These are phyloP conservation scores for Sedum album DNA, from an alignment of 164 flowering plant species.

Conservation along the genomic window DNA sequence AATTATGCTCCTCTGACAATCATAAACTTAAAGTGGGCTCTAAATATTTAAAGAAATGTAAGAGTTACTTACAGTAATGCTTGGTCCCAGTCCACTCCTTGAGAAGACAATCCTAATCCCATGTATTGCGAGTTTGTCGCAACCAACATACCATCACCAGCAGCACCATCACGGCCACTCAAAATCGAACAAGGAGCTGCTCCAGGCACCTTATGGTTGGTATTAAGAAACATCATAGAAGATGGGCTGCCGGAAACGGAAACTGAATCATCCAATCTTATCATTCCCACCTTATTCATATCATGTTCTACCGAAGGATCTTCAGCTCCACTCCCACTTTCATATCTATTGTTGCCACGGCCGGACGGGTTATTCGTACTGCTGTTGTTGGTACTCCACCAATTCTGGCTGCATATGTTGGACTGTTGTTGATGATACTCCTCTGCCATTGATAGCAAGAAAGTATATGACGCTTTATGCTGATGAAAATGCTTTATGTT, in stretches of 20 bases:
- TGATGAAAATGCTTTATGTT: slow-evolving; percentile 1
- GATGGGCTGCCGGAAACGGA: not conserved
- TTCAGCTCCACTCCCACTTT: not conserved
- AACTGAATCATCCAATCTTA: not conserved
- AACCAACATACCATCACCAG: not conserved
- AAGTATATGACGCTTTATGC: not conserved
- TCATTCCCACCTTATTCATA: not conserved
- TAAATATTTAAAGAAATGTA: not conserved
- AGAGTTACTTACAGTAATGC: slow-evolving; percentile 32
- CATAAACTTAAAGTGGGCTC: not conserved
- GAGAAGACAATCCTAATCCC: slow-evolving; percentile 50
- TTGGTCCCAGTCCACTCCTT: slow-evolving; percentile 46
- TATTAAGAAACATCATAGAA: slow-evolving; percentile 2
- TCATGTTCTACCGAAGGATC: not conserved
- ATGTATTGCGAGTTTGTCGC: slow-evolving; percentile 36
- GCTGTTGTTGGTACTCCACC: not conserved
- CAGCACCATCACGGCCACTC: not conserved
- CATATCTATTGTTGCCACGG: not conserved
- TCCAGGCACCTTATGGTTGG: not conserved
- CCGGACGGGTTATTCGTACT: not conserved
- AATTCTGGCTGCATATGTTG: slow-evolving; percentile 1
- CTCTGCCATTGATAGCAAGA: not conserved
- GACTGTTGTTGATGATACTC: slow-evolving; percentile 1
- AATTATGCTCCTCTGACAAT: not conserved
- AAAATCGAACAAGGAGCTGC: not conserved